Evolutionary conservation across 73 alveolate genomes (phyloP), one percentile per base, ranked within the genome.

Genomic region (Diophrys sp.): DNA sequence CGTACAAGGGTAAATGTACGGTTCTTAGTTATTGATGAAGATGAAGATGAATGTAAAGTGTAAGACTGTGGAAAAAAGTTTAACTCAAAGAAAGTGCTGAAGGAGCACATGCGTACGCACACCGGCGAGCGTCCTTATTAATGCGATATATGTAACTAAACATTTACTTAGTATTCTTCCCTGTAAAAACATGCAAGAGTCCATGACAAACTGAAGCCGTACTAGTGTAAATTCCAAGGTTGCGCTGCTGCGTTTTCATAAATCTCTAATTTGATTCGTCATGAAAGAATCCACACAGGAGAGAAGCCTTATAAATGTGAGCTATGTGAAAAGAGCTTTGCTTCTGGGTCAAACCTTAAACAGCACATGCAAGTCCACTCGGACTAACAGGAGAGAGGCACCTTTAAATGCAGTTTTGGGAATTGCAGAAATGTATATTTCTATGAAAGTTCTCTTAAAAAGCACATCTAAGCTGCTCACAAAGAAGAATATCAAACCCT

Each of bases 101-200:
- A 90, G 82, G 96, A 91, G 27, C 98, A 94, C 80, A 73, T 83
- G 62, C 68, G 97, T 54, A 91, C 95, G 66, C 98, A 94, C 82
- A 94, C 98, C 0, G 98, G 98, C 23, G 98, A 94, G 70, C 44
- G 96, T 1, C 98, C 98, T 0, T 94, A 94, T 82, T 73, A 78
- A 71, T 96, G 99, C 73, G 89, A 82, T 57, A 73, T 82, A 24
- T 83, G 85, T 57, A 33, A 68, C 68, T 73, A 86, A 75, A 86
- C 84, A n/a, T 86, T 80, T 67, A 72, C 93, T 11, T 76, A 86
- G 71, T 86, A 86, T 74, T 54, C 82, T 33, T 56, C 83, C 67
- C 83, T 86, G 1, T 83, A 79, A 29, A 86, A 86, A 70, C 93
- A 86, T 57, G 89, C 81, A 8, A 71, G 93, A 74, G 89, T 86